These are phyloP conservation scores for Colletotrichum lentis DNA, from an alignment of 2,329 filamentous ascomycete genomes.

Conservation along the genomic window DNA sequence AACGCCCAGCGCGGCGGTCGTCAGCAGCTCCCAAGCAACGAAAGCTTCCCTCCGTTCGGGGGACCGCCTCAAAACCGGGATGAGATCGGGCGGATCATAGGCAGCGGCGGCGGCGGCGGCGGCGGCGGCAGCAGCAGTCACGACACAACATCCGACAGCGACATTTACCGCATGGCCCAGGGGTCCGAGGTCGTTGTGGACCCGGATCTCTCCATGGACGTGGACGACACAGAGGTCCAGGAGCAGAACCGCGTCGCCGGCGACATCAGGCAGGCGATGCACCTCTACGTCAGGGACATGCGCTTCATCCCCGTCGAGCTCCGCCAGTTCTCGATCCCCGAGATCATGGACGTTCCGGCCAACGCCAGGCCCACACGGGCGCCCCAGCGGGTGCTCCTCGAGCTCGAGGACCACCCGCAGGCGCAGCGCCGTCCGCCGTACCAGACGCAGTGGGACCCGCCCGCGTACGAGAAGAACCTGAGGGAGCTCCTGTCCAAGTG, in stretches of 20 bases:
- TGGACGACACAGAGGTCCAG: not conserved
- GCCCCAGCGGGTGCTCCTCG: conserved; percentile 20
- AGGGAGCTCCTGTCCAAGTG: conserved; percentile 25
- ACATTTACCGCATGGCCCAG: not conserved
- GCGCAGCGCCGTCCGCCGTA: conserved; percentile 11
- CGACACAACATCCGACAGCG: not conserved
- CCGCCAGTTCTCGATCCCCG: conserved; percentile 17
- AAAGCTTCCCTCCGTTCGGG: conserved; percentile 5
- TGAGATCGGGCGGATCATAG: conserved; percentile 21
- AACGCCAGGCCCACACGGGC: not conserved
- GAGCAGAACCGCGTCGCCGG: conserved; percentile 9
- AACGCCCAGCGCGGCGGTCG: not conserved
- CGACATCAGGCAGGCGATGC: conserved; percentile 13
- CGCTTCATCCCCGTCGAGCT: conserved; percentile 34
- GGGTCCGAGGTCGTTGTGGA: not conserved
- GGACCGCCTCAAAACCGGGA: conserved; percentile 7
- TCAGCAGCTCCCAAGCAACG: not conserved
- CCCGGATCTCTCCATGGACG: not conserved
- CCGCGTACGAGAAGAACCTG: conserved; percentile 1
- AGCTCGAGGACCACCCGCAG: conserved; percentile 1
- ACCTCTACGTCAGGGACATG: not conserved
- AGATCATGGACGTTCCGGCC: conserved; percentile 9
- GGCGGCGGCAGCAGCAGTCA: not conserved
- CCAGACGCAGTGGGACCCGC: not conserved
- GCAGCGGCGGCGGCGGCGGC: not conserved